phyloP scores from a whole-genome alignment of 176 grass and related monocot genomes.

The Melocanna baccifera region DNA sequence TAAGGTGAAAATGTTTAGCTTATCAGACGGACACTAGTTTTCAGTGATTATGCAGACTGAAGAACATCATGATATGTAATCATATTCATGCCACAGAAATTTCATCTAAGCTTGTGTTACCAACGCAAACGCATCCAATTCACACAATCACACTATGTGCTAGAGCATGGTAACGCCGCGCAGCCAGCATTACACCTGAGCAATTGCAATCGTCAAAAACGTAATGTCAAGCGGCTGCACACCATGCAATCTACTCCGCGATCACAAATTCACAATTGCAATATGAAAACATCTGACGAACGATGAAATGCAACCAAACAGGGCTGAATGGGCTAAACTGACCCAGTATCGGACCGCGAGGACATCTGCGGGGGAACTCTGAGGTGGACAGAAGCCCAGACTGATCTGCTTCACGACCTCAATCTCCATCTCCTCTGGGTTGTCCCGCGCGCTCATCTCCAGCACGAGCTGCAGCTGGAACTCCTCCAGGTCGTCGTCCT shows the following conservation, averaged over 20 bases:
- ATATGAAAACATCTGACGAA: background rate
- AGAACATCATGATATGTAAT: constrained; percentile 7
- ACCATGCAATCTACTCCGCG: background rate
- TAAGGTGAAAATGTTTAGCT: background rate
- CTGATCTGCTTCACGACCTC: constrained; percentile 97
- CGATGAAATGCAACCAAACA: constrained; percentile 19
- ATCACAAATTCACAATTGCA: constrained; percentile 12
- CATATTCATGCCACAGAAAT: background rate
- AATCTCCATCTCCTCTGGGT: constrained; percentile 95
- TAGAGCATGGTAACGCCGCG: background rate
- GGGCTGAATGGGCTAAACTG: constrained; percentile 20
- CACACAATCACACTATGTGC: background rate
- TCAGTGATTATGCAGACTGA: background rate
- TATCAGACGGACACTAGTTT: background rate
- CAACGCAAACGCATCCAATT: background rate
- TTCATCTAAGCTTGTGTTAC: background rate
- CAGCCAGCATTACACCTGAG: background rate
- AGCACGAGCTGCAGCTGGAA: constrained; percentile 93
- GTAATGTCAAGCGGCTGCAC: background rate
- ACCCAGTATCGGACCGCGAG: constrained; percentile 86
- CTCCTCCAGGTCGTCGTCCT: constrained; percentile 80
- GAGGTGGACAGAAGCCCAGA: constrained; percentile 57
- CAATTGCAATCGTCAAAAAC: background rate
- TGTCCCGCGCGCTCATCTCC: constrained; percentile 88
- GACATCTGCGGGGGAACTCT: constrained; percentile 57